A percentile compares a stretch with the other conserved stretches of the same genome.
Evolutionary conservation across 306 rosid genomes (phyloP).

Genomic region (Trifolium repens): DNA sequence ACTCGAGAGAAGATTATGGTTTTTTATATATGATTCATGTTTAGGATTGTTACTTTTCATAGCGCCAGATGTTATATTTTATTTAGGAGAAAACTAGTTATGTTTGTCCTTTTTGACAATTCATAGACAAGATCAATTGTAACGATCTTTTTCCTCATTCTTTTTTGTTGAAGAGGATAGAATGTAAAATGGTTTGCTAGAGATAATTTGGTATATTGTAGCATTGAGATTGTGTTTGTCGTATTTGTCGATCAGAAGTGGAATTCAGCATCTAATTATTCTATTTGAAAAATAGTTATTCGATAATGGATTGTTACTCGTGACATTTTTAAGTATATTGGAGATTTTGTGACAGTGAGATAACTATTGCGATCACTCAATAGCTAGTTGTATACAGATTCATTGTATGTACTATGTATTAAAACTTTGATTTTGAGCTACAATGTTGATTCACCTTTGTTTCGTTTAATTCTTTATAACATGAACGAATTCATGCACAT

Average conservation of each 20-base stretch:
- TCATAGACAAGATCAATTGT: slow-evolving; percentile 50
- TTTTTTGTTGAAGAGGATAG: slow-evolving; percentile 50
- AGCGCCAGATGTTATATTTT: slow-evolving; percentile 46
- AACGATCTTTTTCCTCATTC: slow-evolving; percentile 43
- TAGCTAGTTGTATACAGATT: neutral
- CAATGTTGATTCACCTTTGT: slow-evolving; percentile 10
- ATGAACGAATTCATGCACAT: slow-evolving; percentile 16
- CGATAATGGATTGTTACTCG: too few relatives aligned
- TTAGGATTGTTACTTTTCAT: slow-evolving; percentile 46
- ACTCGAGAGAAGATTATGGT: slow-evolving; percentile 48
- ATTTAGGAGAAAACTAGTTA: slow-evolving; percentile 47
- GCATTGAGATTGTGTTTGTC: slow-evolving; percentile 38
- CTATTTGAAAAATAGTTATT: too few relatives aligned
- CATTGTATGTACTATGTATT: slow-evolving; percentile 13
- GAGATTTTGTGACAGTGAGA: too few relatives aligned
- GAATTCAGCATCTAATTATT: slow-evolving; percentile 9
- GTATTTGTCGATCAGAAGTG: slow-evolving; percentile 37
- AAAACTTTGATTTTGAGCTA: neutral
- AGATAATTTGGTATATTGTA: slow-evolving; percentile 41
- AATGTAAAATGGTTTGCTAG: slow-evolving; percentile 56
- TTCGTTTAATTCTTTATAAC: neutral
- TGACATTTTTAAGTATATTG: too few relatives aligned
- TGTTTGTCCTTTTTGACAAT: slow-evolving; percentile 45
- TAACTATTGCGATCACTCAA: too few relatives aligned
- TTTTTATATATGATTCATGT: slow-evolving; percentile 48